Evolutionary conservation across 352 stramenopile genomes (phyloP).

Genomic region (Phytopythium delawarense): DNA sequence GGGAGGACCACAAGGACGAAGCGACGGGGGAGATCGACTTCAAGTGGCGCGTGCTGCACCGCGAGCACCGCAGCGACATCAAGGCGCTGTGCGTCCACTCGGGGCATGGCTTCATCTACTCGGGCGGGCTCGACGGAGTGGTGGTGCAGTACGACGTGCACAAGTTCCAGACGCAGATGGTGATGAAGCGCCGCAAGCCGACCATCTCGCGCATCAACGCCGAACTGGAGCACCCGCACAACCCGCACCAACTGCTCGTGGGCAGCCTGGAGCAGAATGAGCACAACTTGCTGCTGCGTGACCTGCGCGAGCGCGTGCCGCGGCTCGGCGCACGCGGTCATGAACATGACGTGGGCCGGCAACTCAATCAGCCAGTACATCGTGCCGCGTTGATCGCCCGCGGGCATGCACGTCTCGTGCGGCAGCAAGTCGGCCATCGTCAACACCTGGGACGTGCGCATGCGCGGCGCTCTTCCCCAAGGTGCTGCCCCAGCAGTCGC

Average conservation of each 20-base stretch:
- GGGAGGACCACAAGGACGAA: constrained; percentile 53
- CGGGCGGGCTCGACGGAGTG: constrained; percentile 63
- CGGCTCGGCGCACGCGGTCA: constrained; percentile 15
- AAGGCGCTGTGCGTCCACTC: constrained; percentile 74
- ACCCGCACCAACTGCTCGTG: constrained; percentile 72
- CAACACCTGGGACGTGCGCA: constrained; percentile 77
- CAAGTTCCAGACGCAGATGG: constrained; percentile 21
- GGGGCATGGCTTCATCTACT: constrained; percentile 55
- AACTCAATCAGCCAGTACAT: constrained; percentile 82
- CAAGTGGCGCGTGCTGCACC: constrained; percentile 67
- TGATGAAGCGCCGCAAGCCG: constrained; percentile 70
- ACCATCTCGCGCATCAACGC: constrained; percentile 82
- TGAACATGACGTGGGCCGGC: constrained; percentile 67
- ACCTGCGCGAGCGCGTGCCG: constrained; percentile 54
- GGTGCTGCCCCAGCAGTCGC: constrained; percentile 64
- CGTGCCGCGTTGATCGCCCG: constrained; percentile 74
- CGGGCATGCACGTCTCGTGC: constrained; percentile 64
- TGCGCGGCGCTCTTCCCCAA: constrained; percentile 48
- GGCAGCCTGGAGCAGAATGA: constrained; percentile 60
- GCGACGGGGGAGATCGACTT: constrained; percentile 30
- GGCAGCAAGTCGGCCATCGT: constrained; percentile 60
- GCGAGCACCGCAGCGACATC: constrained; percentile 73
- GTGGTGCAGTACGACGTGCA: constrained; percentile 74
- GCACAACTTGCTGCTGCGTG: constrained; percentile 71
- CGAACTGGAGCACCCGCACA: constrained; percentile 77